Conservation (phyloP, 2,329 filamentous ascomycete genomes). For the Metarhizium robertsii region DNA sequence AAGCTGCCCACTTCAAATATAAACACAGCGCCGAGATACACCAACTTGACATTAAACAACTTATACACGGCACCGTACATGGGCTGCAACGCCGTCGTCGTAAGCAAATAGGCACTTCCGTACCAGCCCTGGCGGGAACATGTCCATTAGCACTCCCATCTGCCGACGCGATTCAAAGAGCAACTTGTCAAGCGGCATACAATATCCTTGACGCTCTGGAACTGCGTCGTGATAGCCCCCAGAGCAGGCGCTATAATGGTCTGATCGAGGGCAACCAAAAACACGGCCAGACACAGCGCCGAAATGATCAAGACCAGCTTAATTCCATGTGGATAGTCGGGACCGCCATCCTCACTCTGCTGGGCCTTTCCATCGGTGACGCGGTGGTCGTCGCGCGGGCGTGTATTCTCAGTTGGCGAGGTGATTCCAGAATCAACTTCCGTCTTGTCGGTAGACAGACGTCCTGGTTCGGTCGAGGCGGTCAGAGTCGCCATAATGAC, state of each 20-base stretch:
- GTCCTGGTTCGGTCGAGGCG: slow-evolving; percentile 2
- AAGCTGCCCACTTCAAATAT: slow-evolving; percentile 36
- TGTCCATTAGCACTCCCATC: neutral
- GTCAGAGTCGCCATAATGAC: neutral
- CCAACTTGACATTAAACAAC: slow-evolving; percentile 37
- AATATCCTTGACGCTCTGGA: slow-evolving; percentile 35
- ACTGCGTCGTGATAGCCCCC: slow-evolving; percentile 39
- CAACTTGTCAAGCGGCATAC: slow-evolving; percentile 11
- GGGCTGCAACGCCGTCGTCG: slow-evolving; percentile 38
- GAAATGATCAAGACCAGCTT: slow-evolving; percentile 31
- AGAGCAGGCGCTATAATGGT: slow-evolving; percentile 44
- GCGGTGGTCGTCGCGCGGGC: neutral
- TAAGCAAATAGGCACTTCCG: slow-evolving; percentile 38
- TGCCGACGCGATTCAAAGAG: neutral
- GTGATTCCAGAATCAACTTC: slow-evolving; percentile 18
- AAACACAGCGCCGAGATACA: slow-evolving; percentile 32
- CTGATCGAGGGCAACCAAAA: slow-evolving; percentile 41
- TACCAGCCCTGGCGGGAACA: slow-evolving; percentile 33
- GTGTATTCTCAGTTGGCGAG: slow-evolving; percentile 5
- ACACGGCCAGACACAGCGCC: slow-evolving; percentile 36
- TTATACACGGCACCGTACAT: slow-evolving; percentile 41
- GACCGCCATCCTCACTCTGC: slow-evolving; percentile 10
- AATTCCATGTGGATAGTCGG: slow-evolving; percentile 28
- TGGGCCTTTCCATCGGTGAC: slow-evolving; percentile 5
- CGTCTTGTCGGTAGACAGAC: slow-evolving; percentile 21